Percentiles rank a stretch among this genome's conserved stretches.
phyloP scores from a whole-genome alignment of 1,139 yeast genomes.

The Pneumocystis canis region DNA sequence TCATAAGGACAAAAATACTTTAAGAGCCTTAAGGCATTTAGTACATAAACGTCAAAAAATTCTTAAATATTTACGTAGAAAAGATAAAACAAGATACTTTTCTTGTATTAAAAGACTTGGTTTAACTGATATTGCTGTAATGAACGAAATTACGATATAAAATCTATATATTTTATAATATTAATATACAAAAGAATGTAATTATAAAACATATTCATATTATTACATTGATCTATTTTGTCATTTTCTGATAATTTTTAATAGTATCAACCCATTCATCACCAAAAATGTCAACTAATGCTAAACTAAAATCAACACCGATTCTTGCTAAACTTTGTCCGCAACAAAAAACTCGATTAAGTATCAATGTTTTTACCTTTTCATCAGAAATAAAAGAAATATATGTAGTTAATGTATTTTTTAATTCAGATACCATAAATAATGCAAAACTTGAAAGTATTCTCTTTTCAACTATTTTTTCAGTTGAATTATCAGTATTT shows the following conservation, averaged over 20 bases:
- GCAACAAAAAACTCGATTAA: not conserved
- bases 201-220: not conserved
- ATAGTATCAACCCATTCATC: not conserved
- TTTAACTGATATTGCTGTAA: constrained; percentile 62
- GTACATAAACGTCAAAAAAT: constrained; percentile 81
- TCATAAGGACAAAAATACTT: constrained; percentile 59
- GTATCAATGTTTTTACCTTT: not conserved
- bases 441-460: not conserved
- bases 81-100: constrained; percentile 65
- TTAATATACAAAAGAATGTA: not conserved
- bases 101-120: constrained; percentile 82
- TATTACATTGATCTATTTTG: not conserved
- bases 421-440: not conserved
- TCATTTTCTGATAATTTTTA: not conserved
- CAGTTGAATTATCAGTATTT: not conserved
- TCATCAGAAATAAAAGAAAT: not conserved
- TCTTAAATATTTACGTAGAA: constrained; percentile 63
- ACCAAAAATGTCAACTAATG: not conserved
- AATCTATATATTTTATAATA: not conserved
- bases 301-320: not conserved
- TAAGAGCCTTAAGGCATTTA: constrained; percentile 56
- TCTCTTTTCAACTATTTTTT: not conserved
- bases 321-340: not conserved
- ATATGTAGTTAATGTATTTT: not conserved
- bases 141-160: constrained; percentile 17